These are phyloP conservation scores for Phoma sp. DNA, from an alignment of 2,329 filamentous ascomycete genomes.

Conservation along the genomic window DNA sequence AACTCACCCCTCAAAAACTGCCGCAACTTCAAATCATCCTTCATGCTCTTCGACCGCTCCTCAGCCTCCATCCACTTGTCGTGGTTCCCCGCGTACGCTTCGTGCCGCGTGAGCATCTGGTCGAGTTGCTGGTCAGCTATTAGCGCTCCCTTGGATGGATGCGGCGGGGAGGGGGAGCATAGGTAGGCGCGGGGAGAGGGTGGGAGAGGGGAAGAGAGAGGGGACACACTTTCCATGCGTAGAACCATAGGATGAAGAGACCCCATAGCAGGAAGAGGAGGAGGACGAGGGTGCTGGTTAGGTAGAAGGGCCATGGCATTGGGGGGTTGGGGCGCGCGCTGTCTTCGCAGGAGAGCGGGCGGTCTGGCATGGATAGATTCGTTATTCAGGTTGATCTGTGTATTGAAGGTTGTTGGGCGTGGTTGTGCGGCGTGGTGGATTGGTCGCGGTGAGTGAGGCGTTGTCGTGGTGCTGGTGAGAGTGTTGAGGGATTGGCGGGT, in stretches of 20 bases:
- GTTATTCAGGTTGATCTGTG: too few species aligned
- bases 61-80: neutral
- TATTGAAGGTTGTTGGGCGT: too few species aligned
- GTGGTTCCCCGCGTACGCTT: neutral
- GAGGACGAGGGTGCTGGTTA: neutral
- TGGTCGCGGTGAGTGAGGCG: too few species aligned
- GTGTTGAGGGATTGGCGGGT: too few species aligned
- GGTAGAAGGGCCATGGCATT: neutral
- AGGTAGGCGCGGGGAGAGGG: too few species aligned
- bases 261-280: neutral
- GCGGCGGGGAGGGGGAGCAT: neutral
- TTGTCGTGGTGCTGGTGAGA: too few species aligned
- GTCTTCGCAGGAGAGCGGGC: too few species aligned
- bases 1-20: neutral
- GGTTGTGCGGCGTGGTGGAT: too few species aligned
- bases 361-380: too few species aligned
- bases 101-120: neutral
- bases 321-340: neutral
- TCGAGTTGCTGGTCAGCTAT: neutral
- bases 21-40: conserved; percentile 5
- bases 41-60: neutral
- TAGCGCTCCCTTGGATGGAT: neutral
- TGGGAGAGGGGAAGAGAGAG: neutral
- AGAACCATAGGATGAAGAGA: neutral
- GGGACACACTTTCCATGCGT: neutral